phyloP scores from a whole-genome alignment of 139 green algal species.

The Astrephomene gubernaculifera region DNA sequence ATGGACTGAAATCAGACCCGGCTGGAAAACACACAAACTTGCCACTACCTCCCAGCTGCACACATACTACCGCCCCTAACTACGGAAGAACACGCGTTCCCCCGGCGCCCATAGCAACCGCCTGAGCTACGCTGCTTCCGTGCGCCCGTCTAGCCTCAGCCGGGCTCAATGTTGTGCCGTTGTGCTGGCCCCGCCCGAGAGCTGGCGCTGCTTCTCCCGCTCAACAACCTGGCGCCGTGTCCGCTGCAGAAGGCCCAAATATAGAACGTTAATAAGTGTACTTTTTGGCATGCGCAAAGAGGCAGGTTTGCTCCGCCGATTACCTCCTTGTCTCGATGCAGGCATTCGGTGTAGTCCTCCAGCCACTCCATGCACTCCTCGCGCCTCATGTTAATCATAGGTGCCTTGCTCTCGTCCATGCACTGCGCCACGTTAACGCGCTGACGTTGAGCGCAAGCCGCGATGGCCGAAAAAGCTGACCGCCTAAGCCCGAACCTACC shows the following conservation, averaged over 20 bases:
- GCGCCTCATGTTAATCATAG: constrained; percentile 48
- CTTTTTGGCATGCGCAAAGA: too few species aligned
- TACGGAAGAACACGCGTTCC: too few species aligned
- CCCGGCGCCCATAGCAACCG: too few species aligned
- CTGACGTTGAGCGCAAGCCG: neutral
- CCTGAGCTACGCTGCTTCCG: too few species aligned
- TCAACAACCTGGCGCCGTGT: constrained; percentile 42
- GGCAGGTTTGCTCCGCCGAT: too few species aligned
- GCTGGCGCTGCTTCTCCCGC: constrained; percentile 22
- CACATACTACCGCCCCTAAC: too few species aligned
- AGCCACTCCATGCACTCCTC: constrained; percentile 62
- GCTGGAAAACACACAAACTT: too few species aligned
- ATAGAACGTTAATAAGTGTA: neutral
- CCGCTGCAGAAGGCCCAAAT: neutral
- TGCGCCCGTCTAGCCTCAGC: too few species aligned
- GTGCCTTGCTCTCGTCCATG: constrained; percentile 62
- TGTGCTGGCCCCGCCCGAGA: constrained; percentile 26
- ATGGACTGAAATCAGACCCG: too few species aligned
- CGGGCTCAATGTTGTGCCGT: neutral
- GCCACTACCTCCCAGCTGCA: too few species aligned
- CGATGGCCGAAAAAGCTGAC: neutral
- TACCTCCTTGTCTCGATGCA: constrained; percentile 61
- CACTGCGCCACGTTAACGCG: constrained; percentile 42
- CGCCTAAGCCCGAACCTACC: neutral
- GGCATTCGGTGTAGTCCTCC: constrained; percentile 65